These are phyloP conservation scores for Mesembryanthemum crystallinum DNA, from an alignment of 148 eudicot genomes.

Conservation along the genomic window DNA sequence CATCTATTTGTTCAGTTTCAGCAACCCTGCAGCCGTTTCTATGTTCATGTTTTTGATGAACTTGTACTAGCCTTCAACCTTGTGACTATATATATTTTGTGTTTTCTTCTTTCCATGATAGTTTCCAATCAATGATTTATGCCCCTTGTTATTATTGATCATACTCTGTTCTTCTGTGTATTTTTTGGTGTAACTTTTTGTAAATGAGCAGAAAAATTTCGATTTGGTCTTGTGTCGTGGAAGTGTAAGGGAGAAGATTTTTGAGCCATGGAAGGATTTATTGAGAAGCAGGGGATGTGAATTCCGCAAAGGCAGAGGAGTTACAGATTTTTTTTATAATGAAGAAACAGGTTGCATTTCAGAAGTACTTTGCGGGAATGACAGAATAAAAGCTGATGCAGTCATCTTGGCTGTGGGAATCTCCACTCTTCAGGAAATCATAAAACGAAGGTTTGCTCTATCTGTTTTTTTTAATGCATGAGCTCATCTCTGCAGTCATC, in stretches of 20 bases:
- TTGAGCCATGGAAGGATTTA: slow-evolving; percentile 64
- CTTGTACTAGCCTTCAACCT: not conserved
- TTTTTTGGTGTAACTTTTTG: not conserved
- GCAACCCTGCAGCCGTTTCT: too few relatives aligned
- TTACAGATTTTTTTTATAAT: slow-evolving; percentile 52
- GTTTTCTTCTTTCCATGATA: not conserved
- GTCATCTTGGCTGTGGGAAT: slow-evolving; percentile 63
- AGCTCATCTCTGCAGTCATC: not conserved
- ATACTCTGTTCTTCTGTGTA: not conserved
- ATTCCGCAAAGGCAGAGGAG: slow-evolving; percentile 65
- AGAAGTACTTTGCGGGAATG: slow-evolving; percentile 70
- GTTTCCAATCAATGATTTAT: not conserved
- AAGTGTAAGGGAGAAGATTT: slow-evolving; percentile 54
- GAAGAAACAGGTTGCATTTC: slow-evolving; percentile 62
- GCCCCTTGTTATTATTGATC: not conserved
- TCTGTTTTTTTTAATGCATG: not conserved
- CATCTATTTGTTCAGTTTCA: too few relatives aligned
- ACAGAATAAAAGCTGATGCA: slow-evolving; percentile 76
- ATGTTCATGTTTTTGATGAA: not conserved
- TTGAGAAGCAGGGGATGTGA: slow-evolving; percentile 57
- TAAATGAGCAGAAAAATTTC: slow-evolving; percentile 48
- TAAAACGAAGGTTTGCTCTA: slow-evolving; percentile 45
- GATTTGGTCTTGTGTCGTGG: slow-evolving; percentile 64
- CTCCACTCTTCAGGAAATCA: slow-evolving; percentile 63
- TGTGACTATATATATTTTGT: too few relatives aligned